Evolutionary conservation across 1,284 basidiomycete genomes (phyloP), one percentile per base, ranked within the genome.

Genomic region (Trichosporon inkin): DNA sequence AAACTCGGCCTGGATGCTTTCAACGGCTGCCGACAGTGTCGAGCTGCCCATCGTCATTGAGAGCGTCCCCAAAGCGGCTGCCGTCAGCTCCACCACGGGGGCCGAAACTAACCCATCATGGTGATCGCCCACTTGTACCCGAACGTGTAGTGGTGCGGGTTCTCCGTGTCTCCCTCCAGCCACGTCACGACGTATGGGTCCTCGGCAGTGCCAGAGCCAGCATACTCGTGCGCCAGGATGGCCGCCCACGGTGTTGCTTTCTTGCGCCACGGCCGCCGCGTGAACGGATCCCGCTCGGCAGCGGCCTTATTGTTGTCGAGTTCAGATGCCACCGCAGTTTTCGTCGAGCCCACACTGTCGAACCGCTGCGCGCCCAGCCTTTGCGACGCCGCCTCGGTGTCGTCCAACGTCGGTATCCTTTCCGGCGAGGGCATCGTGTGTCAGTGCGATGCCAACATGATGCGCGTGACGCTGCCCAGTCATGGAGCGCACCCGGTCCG

Each of bases 171-270:
- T 3, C 55, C 56, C 0, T 55, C 41, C 6, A 70, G 55, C 67
- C 67, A 75, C 20, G 66, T 65, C n/a, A 80, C 72, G 17, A 79
- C 65, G 61, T 68, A 80, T 0, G 79, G 79, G 7, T 75, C 69
- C 3, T 69, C 67, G 6, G 71, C 63, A 6, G 77, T 79, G 10
- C 79, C 79, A 10, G 64, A 60, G 3, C 62, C 62, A 16, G 40
- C 56, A 51, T 61, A 64, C 10, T 39, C 4, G 24, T 58, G 40
- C 2, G 7, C n/a, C 0, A 22, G 17, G 39, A 64, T 49, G 2
- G 17, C 51, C 6, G 22, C 19, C 62, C 62, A 64, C 3, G 56
- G 54, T 10, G 57, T 56, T 2, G 54, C 34, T 32, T 37, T 13
- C 1, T 44, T 19, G 13, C 59, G 57, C 62, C 62, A 64, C 19